Base-by-base conservation (phyloP, 73 alveolate species). In the Blepharisma stoltei region DNA sequence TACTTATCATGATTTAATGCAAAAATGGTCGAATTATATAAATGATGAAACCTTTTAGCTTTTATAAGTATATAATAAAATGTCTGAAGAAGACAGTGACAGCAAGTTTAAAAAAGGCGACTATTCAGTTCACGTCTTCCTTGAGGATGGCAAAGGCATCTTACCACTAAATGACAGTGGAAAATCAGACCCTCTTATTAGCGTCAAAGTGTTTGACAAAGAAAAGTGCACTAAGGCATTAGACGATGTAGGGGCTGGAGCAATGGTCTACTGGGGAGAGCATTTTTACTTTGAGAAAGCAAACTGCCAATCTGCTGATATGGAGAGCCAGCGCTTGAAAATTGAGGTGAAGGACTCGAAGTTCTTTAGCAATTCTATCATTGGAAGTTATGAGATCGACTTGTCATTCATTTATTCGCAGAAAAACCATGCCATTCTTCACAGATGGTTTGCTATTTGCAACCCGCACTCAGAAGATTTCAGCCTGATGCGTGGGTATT, bases 31-130 rank as follows among this genome's bases (percentile, higher is more conserved):
- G 0, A 32, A 32, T 32, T 32, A 32, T 32, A 3, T 3, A 32
- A 32, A 32, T 32, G 3, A 52, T 52, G 0, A 52, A 2, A n/a
- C 3, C 67, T n/a, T 52, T 52, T 52, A 52, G 18, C 3, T 52
- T 52, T n/a, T n/a, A 52, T 52, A n/a, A n/a, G 18, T n/a, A 52
- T 1, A 52, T 14, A 52, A n/a, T n/a, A 52, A 52, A 52, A 52
- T 52, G 67, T 52, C 67, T 52, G 67, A 20, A 32, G 41, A 32
- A 32, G 41, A 32, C 41, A 32, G 41, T 14, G 67, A 14, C 0
- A 14, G 23, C 67, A 69, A 69, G 79, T 69, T 69, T 25, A 69
- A 37, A 5, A 69, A 69, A 69, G 79, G 79, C 14, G 79, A 38
- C 65, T 69, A 69, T 43, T 7, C 41, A 44, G 65, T 69, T 44